Base-by-base conservation (phyloP, 208 protist genomes). In the Acanthamoeba culbertsoni region DNA sequence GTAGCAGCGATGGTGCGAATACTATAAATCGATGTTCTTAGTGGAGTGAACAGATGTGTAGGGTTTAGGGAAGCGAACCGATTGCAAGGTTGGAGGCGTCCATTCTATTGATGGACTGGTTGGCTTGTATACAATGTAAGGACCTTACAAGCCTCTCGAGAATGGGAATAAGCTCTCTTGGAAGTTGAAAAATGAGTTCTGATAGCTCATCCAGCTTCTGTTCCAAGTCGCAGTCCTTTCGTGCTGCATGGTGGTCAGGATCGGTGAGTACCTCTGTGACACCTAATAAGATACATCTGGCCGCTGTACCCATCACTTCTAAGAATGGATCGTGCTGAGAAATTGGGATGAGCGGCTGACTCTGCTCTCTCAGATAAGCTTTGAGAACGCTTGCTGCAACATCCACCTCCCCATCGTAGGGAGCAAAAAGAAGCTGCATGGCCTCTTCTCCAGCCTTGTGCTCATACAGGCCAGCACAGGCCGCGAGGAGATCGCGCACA, bases 321-420 rank as follows among this genome's bases (percentile, higher is more conserved):
- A 79, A 33, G 42, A 79, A 79, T 14, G 40, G 71, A 5, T 79
- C 71, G 71, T 79, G 71, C 40, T 53, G n/a, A 0, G 71, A 43
- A 2, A 42, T 79, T 18, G 71, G 71, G 71, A 79, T 79, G 71
- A 79, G 71, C 35, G 71, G 71, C 71, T 79, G 40, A 42, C 12
- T 79, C 71, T 79, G 71, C 26, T 79, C 71, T 14, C 71, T 33
- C 40, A 79, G 71, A 28, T 79, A 79, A 42, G 71, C 71, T 42
- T 79, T 79, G 71, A 79, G 71, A 33, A 79, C 71, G 42, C 71
- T 79, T 23, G 71, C 71, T 6, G 71, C 71, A 14, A 79, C 71
- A 12, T 79, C 71, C 37, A 79, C 71, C 71, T 79, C 71, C 40
- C 40, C 71, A 6, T 46, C 71, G 71, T 79, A 79, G 23, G 33